Conservation (phyloP, 2,329 filamentous ascomycete species). For the Aspergillus sp. region DNA sequence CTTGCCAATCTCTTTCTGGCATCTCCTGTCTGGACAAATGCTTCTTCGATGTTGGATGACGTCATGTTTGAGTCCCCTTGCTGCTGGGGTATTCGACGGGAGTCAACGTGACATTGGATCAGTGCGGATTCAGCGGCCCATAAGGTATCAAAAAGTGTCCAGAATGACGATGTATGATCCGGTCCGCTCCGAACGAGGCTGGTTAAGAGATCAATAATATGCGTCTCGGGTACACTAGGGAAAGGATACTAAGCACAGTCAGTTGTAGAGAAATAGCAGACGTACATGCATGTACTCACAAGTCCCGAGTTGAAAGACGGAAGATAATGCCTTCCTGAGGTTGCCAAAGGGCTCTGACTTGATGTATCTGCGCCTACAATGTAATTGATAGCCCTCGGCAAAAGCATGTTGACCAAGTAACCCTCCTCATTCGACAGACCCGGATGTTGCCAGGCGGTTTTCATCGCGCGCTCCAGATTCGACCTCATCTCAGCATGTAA, state of each 20-base stretch:
- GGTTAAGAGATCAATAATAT: conserved; percentile 14
- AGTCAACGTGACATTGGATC: conserved; percentile 30
- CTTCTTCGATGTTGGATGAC: conserved; percentile 12
- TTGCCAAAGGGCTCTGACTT: conserved; percentile 4
- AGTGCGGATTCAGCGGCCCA: conserved; percentile 30
- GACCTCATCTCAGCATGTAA: conserved; percentile 20
- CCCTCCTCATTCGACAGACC: conserved; percentile 24
- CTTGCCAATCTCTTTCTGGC: conserved; percentile 13
- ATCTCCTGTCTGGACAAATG: conserved; percentile 12
- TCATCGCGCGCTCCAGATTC: conserved; percentile 25
- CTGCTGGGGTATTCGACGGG: conserved; percentile 17
- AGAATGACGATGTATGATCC: conserved; percentile 27
- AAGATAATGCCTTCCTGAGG: conserved; percentile 15
- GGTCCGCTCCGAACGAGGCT: conserved; percentile 9
- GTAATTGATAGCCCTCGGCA: conserved; percentile 23
- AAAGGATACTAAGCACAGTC: conserved; percentile 24
- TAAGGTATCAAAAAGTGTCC: conserved; percentile 26
- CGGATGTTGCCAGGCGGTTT: conserved; percentile 27
- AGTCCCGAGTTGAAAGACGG: conserved; percentile 25
- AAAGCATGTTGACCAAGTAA: conserved; percentile 26
- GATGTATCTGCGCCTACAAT: conserved; percentile 13
- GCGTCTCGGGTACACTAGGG: conserved; percentile 20
- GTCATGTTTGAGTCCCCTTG: conserved; percentile 12
- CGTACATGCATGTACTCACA: conserved; percentile 11
- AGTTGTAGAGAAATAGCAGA: conserved; percentile 1